Percentiles rank a stretch among this genome's conserved stretches.
These are phyloP conservation scores for Fusarium subtropicale DNA, from an alignment of 2,329 filamentous ascomycete species.

Conservation along the genomic window DNA sequence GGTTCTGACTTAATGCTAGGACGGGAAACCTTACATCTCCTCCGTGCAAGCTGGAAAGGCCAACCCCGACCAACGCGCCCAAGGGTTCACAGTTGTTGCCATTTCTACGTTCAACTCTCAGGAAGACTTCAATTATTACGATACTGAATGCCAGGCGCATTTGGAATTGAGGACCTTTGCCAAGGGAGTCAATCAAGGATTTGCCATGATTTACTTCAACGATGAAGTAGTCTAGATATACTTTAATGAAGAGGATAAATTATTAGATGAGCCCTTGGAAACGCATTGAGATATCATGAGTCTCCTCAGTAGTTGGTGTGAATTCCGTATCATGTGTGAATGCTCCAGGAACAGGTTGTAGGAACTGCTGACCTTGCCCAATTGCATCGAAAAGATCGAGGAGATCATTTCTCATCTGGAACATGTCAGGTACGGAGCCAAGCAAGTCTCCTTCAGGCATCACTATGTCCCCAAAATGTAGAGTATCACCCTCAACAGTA, in stretches of 20 bases:
- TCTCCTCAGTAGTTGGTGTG: conserved; percentile 23
- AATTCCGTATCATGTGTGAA: conserved; percentile 31
- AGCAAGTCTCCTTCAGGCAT: conserved; percentile 22
- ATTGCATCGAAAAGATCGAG: conserved; percentile 53
- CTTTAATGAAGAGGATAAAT: not conserved
- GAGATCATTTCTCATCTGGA: conserved; percentile 52
- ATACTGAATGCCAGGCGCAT: conserved; percentile 56
- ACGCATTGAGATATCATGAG: conserved; percentile 49
- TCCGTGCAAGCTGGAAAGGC: conserved; percentile 61
- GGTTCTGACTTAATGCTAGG: conserved; percentile 53
- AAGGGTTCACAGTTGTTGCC: conserved; percentile 69
- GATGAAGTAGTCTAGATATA: conserved; percentile 15
- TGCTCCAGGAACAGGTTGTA: conserved; percentile 22
- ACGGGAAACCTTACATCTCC: conserved; percentile 71
- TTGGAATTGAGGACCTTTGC: conserved; percentile 50
- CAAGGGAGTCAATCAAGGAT: conserved; percentile 48
- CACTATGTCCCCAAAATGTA: conserved; percentile 14
- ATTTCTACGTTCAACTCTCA: conserved; percentile 66
- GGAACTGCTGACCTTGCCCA: conserved; percentile 47
- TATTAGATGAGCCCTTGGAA: conserved; percentile 50
- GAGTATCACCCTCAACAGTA: not conserved
- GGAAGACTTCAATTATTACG: conserved; percentile 72
- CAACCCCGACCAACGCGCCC: conserved; percentile 64
- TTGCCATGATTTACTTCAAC: conserved; percentile 67
- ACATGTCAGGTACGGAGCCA: conserved; percentile 49